Base-by-base conservation (phyloP, 345 rosid species). In the Eucalyptus polyanthemos region DNA sequence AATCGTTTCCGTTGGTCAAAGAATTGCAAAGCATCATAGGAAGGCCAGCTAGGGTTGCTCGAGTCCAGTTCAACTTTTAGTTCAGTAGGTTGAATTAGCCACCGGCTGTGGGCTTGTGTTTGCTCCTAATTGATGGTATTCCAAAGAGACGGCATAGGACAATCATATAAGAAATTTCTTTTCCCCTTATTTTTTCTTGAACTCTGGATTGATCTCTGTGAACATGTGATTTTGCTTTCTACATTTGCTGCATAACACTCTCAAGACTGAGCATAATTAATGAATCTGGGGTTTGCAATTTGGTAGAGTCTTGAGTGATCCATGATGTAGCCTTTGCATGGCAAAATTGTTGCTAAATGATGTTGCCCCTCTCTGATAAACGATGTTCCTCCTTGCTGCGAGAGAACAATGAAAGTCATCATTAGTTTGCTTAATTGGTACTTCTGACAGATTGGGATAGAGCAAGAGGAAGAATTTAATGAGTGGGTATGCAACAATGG, bases 101-200 rank as follows among this genome's bases (percentile, higher is more conserved):
- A 6, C 17, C 5, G 3, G 10, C 19, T 14, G 10, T 16, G 5
- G 10, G 19, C 37, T 14, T 65, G 9, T 65, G 72, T 8, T 58
- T 27, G 29, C 67, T 27, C 31, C 7, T 60, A 4, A 62, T 4
- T 14, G 3, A 1, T 65, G 76, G 37, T 7, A 65, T n/a, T 65
- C 11, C 11, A 2, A 65, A 65, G 76, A 65, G 40, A 60, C 56
- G 95, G 85, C 93, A 94, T 86, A 94, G 94, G 58, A 94, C 91
- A 80, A 88, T 94, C 76, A 65, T n/a, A n/a, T 29, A 89, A 90
- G 44, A 94, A 69, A 14, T 65, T 65, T 8, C 9, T 67, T 31
- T 31, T 34, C 80, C 42, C 80, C 21, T 13, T 67, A 14, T n/a
- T n/a, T n/a, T 67, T 8, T 15, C 9, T 11, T 15, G 15, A 0